Evolutionary conservation across 306 rosid genomes (phyloP).

Genomic region (Abrus precatorius): DNA sequence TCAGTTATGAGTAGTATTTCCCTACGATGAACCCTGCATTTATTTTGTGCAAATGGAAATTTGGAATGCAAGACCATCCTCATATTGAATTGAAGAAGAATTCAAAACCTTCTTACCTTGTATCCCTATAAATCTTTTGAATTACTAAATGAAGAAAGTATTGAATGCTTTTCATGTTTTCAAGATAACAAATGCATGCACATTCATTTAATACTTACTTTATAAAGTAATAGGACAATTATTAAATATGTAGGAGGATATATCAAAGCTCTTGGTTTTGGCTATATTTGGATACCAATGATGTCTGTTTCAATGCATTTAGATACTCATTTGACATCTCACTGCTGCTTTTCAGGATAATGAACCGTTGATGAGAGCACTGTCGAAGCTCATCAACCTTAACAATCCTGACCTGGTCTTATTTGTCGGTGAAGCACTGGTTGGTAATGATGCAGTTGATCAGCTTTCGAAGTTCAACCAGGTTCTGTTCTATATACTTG

Average conservation of each 20-base stretch:
- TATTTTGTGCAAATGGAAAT: constrained; percentile 4
- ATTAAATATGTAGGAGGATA: no score
- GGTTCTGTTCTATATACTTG: constrained; percentile 55
- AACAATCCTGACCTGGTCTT: constrained; percentile 95
- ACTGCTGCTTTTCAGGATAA: constrained; percentile 73
- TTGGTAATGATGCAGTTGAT: constrained; percentile 98
- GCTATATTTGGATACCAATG: constrained; percentile 17
- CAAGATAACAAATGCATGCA: no score
- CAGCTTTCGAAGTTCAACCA: constrained; percentile 98
- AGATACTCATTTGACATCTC: constrained; percentile 22
- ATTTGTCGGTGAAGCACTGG: constrained; percentile 98
- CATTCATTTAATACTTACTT: no score
- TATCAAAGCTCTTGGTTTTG: not conserved
- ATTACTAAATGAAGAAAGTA: no score
- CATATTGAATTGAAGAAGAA: not conserved
- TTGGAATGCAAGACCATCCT: constrained; percentile 5
- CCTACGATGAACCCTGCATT: not conserved
- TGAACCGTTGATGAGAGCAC: constrained; percentile 98
- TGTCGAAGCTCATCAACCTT: constrained; percentile 89
- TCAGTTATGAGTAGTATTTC: constrained; percentile 11
- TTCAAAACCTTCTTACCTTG: no score
- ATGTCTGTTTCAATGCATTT: constrained; percentile 14
- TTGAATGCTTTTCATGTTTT: no score
- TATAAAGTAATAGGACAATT: no score
- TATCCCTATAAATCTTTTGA: no score